Base-by-base conservation (phyloP, 805 yeast species). In the Starmerella potacharoeniae region DNA sequence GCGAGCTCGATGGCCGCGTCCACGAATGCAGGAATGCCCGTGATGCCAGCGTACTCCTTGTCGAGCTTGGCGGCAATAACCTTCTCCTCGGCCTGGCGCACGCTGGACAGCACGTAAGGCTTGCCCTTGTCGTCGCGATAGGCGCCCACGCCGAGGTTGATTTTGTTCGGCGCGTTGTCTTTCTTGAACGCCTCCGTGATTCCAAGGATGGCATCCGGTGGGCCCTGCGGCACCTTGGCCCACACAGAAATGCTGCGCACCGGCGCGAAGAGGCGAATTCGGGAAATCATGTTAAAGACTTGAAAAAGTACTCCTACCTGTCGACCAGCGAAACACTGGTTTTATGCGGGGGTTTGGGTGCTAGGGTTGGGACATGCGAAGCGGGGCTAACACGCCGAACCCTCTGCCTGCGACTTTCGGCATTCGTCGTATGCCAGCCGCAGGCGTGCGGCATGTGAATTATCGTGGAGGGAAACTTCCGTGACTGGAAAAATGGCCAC, bases 21-120 rank as follows among this genome's bases (percentile, higher is more conserved):
- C 65, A 83, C 83, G 75, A 79, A 91, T 41, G 72, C 73, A 58
- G 81, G 77, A 49, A 84, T 76, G 22, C 98, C 98, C 52, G 79
- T 79, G 66, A 93, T 93, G 10, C 89, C 89, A 39, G 89, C 83
- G 70, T 87, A 87, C 72, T 87, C 96, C 73, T 87, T 86, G 73
- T 86, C 83, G 56, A 75, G 75, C 63, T 75, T 77, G 58, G 73
- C 64, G 60, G 70, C 75, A 55, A 73, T 68, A 55, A 83, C 69
- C 22, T 72, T 68, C 51, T 70, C 64, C 68, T 83, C 91, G 44
- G 90, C 91, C 64, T 75, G 72, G 64, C 75, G 74, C 58, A 87
- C 87, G 34, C 86, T 75, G 16, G 95, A 90, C 62, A 90, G 76
- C 55, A 91, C 84, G 79, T 86, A 88, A 48, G 97, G 97, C 68